Conservation (phyloP, 2,329 filamentous ascomycete species). For the Alternaria postmessia region DNA sequence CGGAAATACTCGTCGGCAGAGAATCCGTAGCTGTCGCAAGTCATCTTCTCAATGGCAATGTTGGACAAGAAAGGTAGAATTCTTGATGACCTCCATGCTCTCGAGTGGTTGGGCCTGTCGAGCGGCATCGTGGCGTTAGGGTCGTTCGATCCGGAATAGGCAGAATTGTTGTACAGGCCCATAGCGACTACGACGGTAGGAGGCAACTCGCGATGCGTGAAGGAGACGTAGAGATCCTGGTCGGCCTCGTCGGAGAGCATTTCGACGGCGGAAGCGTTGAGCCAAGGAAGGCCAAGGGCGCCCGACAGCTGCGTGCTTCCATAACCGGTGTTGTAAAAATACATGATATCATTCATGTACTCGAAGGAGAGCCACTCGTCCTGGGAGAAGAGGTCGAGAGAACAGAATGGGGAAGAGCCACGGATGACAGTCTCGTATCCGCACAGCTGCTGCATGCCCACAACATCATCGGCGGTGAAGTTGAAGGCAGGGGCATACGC, state of each 20-base stretch:
- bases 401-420: slow-evolving; percentile 69
- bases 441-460: slow-evolving; percentile 72
- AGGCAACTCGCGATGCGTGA: slow-evolving; percentile 74
- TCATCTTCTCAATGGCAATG: slow-evolving; percentile 70
- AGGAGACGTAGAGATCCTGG: slow-evolving; percentile 72
- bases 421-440: slow-evolving; percentile 72
- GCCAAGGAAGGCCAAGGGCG: slow-evolving; percentile 70
- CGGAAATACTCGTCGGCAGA: slow-evolving; percentile 60
- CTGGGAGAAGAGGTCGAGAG: slow-evolving; percentile 65
- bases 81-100: slow-evolving; percentile 69
- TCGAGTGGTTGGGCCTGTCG: slow-evolving; percentile 67
- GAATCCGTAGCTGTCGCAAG: slow-evolving; percentile 68
- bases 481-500: slow-evolving; percentile 65
- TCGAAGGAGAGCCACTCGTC: slow-evolving; percentile 73
- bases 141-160: slow-evolving; percentile 60
- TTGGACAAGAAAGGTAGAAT: slow-evolving; percentile 72
- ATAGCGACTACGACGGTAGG: slow-evolving; percentile 72
- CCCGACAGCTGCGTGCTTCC: slow-evolving; percentile 63
- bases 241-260: slow-evolving; percentile 55
- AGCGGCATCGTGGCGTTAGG: slow-evolving; percentile 72
- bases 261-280: slow-evolving; percentile 66
- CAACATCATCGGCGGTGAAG: slow-evolving; percentile 69
- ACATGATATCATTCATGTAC: slow-evolving; percentile 70
- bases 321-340: slow-evolving; percentile 72
- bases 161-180: slow-evolving; percentile 74